A percentile compares a stretch with the other conserved stretches of the same genome.
These are phyloP conservation scores for Biscogniauxia sp. DNA, from an alignment of 2,329 filamentous ascomycete genomes.

Conservation along the genomic window DNA sequence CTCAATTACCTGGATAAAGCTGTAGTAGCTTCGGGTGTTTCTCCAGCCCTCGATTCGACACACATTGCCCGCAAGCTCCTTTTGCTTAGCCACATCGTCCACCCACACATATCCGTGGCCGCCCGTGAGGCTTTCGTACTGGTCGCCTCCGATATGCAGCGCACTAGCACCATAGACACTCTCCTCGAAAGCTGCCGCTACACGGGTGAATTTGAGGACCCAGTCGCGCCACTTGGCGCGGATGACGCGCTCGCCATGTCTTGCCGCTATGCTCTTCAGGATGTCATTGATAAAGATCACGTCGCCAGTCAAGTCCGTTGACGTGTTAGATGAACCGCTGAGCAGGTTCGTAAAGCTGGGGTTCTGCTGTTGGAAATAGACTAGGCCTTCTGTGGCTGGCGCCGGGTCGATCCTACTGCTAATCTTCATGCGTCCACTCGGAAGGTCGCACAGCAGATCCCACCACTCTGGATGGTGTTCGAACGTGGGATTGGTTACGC, in stretches of 20 bases:
- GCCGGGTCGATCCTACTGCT: slow-evolving; percentile 82
- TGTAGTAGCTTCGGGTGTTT: slow-evolving; percentile 92
- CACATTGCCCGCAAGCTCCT: slow-evolving; percentile 87
- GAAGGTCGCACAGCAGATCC: slow-evolving; percentile 92
- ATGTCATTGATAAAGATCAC: slow-evolving; percentile 86
- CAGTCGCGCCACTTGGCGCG: slow-evolving; percentile 92
- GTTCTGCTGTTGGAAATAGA: slow-evolving; percentile 84
- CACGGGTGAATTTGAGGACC: slow-evolving; percentile 89
- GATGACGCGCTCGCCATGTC: slow-evolving; percentile 86
- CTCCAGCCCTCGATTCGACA: slow-evolving; percentile 96
- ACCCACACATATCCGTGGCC: slow-evolving; percentile 96
- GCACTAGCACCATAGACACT: slow-evolving; percentile 91
- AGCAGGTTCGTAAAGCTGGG: slow-evolving; percentile 52
- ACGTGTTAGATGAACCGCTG: slow-evolving; percentile 32
- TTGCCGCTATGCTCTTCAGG: slow-evolving; percentile 75
- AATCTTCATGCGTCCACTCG: slow-evolving; percentile 91
- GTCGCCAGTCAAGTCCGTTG: slow-evolving; percentile 76
- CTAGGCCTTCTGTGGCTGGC: slow-evolving; percentile 76
- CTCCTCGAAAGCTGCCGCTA: slow-evolving; percentile 93
- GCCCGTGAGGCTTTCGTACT: slow-evolving; percentile 57
- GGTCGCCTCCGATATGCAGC: slow-evolving; percentile 78
- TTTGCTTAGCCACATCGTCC: slow-evolving; percentile 75
- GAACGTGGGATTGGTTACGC: slow-evolving; percentile 96
- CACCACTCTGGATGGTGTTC: slow-evolving; percentile 96
- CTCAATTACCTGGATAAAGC: slow-evolving; percentile 76